These are phyloP conservation scores for Aspergillus pseudoterreus DNA, from an alignment of 2,329 filamentous ascomycete species.

Conservation along the genomic window DNA sequence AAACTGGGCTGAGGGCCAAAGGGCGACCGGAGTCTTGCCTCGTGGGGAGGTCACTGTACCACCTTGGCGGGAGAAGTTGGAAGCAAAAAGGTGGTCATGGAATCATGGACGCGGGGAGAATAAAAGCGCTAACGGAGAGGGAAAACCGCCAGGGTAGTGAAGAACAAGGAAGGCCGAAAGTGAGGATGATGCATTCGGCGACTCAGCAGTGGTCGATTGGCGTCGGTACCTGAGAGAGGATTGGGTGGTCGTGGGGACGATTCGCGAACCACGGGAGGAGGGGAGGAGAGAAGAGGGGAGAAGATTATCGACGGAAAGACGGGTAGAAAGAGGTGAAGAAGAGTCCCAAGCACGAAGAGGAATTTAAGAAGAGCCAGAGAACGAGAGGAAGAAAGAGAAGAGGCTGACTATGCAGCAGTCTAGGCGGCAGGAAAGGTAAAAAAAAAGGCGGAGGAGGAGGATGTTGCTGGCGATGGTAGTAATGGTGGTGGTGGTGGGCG, in stretches of 20 bases:
- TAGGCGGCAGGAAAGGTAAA: not conserved
- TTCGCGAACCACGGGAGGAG: slow-evolving; percentile 3
- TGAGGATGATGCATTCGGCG: slow-evolving; percentile 22
- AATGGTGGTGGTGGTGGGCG: not conserved
- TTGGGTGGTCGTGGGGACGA: not conserved
- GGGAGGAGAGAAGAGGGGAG: slow-evolving; percentile 3
- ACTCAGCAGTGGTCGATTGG: slow-evolving; percentile 7
- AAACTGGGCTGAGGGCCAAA: slow-evolving; percentile 24
- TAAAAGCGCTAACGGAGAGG: slow-evolving; percentile 15
- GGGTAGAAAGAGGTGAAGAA: not conserved
- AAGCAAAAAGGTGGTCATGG: slow-evolving; percentile 24
- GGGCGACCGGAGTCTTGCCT: slow-evolving; percentile 20
- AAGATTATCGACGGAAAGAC: not conserved
- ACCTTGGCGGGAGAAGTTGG: slow-evolving; percentile 30
- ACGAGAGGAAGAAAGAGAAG: not conserved
- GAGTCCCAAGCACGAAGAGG: slow-evolving; percentile 1
- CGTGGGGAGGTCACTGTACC: slow-evolving; percentile 34
- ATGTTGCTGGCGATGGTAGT: slow-evolving; percentile 1
- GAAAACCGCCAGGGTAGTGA: slow-evolving; percentile 19
- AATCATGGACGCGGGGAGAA: slow-evolving; percentile 41
- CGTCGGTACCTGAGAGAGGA: not conserved
- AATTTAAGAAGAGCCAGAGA: slow-evolving; percentile 2
- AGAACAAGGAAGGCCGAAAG: slow-evolving; percentile 14
- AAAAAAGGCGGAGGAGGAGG: not conserved
- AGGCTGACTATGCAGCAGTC: slow-evolving; percentile 2